phyloP scores from a whole-genome alignment of 768 basidiomycete genomes.

The Cubamyces sp. region DNA sequence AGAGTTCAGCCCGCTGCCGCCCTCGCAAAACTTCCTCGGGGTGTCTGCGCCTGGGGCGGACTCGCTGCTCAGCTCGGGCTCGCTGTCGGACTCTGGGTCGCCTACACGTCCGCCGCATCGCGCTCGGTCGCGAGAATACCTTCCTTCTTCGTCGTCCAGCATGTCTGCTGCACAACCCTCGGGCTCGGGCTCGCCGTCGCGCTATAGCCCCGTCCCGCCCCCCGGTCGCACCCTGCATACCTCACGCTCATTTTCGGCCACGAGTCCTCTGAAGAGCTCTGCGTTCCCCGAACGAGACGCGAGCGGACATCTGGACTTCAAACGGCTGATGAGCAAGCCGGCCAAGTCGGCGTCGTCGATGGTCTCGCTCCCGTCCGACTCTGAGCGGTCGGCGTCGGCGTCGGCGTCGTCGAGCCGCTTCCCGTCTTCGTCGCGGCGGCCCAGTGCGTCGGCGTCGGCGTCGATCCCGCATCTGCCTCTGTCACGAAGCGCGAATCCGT shows the following conservation, averaged over 20 bases:
- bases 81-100: slow-evolving; percentile 15
- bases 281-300: slow-evolving; percentile 31
- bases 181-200: slow-evolving; percentile 11
- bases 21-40: slow-evolving; percentile 8
- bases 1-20: slow-evolving; percentile 3
- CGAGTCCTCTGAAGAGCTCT: slow-evolving; percentile 29
- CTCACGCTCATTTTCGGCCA: slow-evolving; percentile 17
- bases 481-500: slow-evolving; percentile 1
- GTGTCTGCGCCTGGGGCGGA: slow-evolving; percentile 8
- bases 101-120: slow-evolving; percentile 8
- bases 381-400: slow-evolving; percentile 24
- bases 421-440: slow-evolving; percentile 6
- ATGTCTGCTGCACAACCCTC: slow-evolving; percentile 1
- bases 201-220: slow-evolving; percentile 17
- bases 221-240: slow-evolving; percentile 5
- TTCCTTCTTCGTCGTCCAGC: slow-evolving; percentile 17
- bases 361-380: slow-evolving; percentile 32
- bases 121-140: slow-evolving; percentile 16
- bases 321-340: slow-evolving; percentile 37
- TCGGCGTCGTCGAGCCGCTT: slow-evolving; percentile 12
- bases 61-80: slow-evolving; percentile 18
- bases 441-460: background rate
- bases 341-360: slow-evolving; percentile 30
- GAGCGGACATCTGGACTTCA: slow-evolving; percentile 34
- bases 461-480: slow-evolving; percentile 1